Evolutionary conservation across 169 alveolate genomes (phyloP).

Genomic region (Plasmodium sp.): DNA sequence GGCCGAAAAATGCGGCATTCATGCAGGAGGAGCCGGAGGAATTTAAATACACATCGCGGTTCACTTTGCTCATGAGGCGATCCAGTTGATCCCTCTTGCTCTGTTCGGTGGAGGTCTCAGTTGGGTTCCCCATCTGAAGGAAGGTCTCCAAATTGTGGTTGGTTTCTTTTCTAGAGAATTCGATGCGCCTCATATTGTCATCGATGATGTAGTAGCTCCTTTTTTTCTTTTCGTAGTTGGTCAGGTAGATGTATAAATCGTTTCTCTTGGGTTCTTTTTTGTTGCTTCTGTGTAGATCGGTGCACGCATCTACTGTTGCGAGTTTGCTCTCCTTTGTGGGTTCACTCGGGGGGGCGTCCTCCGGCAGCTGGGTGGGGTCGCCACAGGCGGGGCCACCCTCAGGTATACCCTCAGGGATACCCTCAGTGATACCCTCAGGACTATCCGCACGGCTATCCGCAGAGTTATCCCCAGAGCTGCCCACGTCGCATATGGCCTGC

Average conservation of each 20-base stretch:
- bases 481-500: not conserved
- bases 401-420: too few species aligned
- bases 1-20: slow-evolving; percentile 48
- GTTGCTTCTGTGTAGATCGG: not conserved
- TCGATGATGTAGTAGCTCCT: slow-evolving; percentile 44
- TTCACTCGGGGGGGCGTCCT: not conserved
- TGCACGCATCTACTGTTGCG: not conserved
- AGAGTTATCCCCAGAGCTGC: not conserved
- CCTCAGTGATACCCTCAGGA: too few species aligned
- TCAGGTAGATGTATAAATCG: not conserved
- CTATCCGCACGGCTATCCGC: not conserved
- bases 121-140: not conserved
- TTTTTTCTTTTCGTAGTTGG: slow-evolving; percentile 36
- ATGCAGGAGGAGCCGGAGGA: slow-evolving; percentile 36
- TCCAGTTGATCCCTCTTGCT: not conserved
- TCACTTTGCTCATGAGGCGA: slow-evolving; percentile 18
- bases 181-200: slow-evolving; percentile 33
- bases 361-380: not conserved
- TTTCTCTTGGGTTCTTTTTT: not conserved
- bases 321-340: not conserved
- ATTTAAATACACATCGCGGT: slow-evolving; percentile 31
- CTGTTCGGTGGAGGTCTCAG: not conserved
- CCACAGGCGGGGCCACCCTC: not conserved
- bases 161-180: slow-evolving; percentile 42
- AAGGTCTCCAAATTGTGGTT: slow-evolving; percentile 40